Base-by-base conservation (phyloP, 176 grass and related monocot genomes). In the Oryza punctata region DNA sequence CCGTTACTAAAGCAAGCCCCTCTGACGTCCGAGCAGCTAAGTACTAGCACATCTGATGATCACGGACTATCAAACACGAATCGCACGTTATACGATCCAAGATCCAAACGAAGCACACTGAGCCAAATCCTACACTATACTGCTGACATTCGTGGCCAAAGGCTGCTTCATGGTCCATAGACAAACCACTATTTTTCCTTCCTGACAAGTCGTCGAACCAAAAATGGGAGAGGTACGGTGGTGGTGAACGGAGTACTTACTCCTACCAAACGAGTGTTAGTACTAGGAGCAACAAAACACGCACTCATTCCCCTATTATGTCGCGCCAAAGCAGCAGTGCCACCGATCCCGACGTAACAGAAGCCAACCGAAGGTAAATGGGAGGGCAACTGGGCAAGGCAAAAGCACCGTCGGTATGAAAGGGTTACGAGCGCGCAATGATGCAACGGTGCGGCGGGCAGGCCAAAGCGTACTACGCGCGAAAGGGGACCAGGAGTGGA, bases 291-390 rank as follows among this genome's bases (percentile, higher is more conserved):
- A 59, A 38, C 40, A 21, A 57, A n/a, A 26, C 13, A 67, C 52
- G 52, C 33, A 59, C 81, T 73, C 41, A 35, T 67, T 32, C 45
- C 12, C 28, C 61, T 44, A 72, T 35, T 25, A 74, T n/a, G 33
- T n/a, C 2, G 52, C 69, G 27, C 59, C 26, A 32, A 80, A 13
- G 18, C 75, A 72, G 4, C 82, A 25, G 63, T 12, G 40, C 38
- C 29, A 43, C 2, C 50, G 81, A 83, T 77, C 12, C 80, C 45
- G 80, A 74, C 63, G 72, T 75, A 30, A 57, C 71, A 24, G 72
- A 77, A 77, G 35, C 15, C 23, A 82, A 67, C 70, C 72, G 45
- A 18, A 81, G 21, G 27, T 2, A 28, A 23, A 40, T n/a, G 68
- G 21, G n/a, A 6, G 37, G 49, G 33, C 33, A 33, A 33, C 32